Base-by-base conservation (phyloP, 768 basidiomycete species). In the Austroboletus eburneus region DNA sequence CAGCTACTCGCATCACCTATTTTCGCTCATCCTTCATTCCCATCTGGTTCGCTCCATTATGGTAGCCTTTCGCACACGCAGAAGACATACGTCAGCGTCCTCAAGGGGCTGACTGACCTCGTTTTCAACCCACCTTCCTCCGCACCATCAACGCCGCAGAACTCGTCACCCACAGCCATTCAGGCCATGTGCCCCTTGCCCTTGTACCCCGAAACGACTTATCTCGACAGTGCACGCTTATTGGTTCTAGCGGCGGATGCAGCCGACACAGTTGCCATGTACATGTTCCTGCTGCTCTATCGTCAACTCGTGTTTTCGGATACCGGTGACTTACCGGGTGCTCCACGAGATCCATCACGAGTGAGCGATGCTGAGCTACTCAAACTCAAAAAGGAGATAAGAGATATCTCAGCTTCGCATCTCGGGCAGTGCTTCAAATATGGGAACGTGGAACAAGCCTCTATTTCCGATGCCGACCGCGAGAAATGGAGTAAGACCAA, bases 271-370 rank as follows among this genome's bases (percentile, higher is more conserved):
- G 79, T 80, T 17, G 79, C 83, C 37, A 67, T 90, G 42, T 88
- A 85, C 68, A 84, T 92, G 80, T 80, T 91, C 55, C 71, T 90
- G 29, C 71, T 92, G 57, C 79, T 91, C 18, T 91, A 82, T 62
- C 81, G 88, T 34, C 85, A 91, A 60, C 77, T 91, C 54, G 67
- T 80, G 33, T 75, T 76, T 55, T 77, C 80, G 44, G 72, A 72
- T 32, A 58, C 69, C 25, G 60, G 63, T 42, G 65, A 69, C 44
- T 55, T 67, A 24, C 49, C 68, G 14, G 42, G 45, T 9, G 30
- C 52, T 51, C 29, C 62, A 48, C 58, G 63, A 55, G 56, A 60
- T 51, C 66, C 54, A 10, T 60, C 71, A 42, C 71, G 69, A 60
- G 64, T 78, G 43, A 76, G 73, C 54, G 78, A 78, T 35, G 67